Evolutionary conservation across 495 filamentous ascomycete species (phyloP).

Genomic region (Penicillium cataractarum): DNA sequence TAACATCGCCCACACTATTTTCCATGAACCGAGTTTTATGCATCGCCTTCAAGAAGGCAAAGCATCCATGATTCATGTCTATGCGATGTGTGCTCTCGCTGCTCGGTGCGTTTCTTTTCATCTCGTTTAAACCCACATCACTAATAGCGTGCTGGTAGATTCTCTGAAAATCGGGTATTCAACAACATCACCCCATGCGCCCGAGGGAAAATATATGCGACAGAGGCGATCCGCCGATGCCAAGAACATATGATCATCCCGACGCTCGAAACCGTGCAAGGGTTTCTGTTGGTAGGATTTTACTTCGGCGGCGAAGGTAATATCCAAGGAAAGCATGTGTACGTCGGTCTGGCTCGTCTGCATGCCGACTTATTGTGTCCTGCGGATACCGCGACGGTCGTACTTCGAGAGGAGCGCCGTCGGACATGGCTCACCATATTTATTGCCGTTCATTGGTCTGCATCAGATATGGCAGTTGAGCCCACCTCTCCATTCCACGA

Average conservation of each 20-base stretch:
- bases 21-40: background rate
- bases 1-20: background rate
- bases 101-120: background rate
- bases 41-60: background rate
- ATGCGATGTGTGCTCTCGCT: background rate
- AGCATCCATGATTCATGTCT: background rate
- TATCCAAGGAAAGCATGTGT: background rate
- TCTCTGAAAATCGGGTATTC: background rate
- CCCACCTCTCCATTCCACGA: background rate
- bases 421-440: background rate
- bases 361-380: background rate
- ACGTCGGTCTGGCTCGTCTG: background rate
- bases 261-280: background rate
- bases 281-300: background rate
- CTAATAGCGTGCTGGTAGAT: background rate
- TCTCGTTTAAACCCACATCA: background rate
- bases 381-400: background rate
- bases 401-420: background rate
- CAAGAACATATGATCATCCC: background rate
- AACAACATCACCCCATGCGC: background rate
- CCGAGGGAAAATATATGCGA: background rate
- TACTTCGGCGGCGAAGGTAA: constrained; percentile 1
- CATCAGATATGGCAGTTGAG: background rate
- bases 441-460: background rate
- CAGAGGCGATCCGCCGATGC: background rate